A percentile compares a stretch with the other conserved stretches of the same genome.
Conservation (phyloP, 257 asterid species). For the Lycium barbarum region DNA sequence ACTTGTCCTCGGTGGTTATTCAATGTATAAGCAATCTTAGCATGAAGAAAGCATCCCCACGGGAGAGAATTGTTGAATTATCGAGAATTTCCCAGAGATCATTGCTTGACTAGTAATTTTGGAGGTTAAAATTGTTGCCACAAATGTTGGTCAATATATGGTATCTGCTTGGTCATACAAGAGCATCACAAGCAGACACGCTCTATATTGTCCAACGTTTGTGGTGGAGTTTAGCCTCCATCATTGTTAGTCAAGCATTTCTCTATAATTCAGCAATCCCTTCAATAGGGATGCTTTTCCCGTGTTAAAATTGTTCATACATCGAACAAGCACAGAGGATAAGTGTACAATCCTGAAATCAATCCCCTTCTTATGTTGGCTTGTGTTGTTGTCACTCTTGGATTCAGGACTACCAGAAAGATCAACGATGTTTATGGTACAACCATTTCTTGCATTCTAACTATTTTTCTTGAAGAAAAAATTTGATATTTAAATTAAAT, state of each 20-base stretch:
- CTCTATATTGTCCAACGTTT: neutral
- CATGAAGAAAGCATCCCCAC: constrained; percentile 62
- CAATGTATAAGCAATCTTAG: constrained; percentile 52
- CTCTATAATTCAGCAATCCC: constrained; percentile 59
- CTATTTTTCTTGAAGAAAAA: no score
- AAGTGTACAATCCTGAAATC: no score
- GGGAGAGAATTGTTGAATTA: constrained; percentile 58
- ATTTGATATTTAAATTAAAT: no score
- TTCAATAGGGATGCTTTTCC: neutral
- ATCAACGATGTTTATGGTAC: no score
- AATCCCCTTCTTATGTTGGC: no score
- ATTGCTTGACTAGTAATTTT: constrained; percentile 62
- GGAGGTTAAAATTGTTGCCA: constrained; percentile 53
- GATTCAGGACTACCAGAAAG: no score
- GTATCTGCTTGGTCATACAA: constrained; percentile 49
- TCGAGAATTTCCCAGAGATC: constrained; percentile 59
- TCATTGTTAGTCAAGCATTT: constrained; percentile 66
- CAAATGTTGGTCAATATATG: constrained; percentile 65
- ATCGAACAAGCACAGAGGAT: no score
- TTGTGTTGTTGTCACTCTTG: no score
- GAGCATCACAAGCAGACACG: constrained; percentile 59
- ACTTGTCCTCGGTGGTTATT: constrained; percentile 40
- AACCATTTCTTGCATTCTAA: no score
- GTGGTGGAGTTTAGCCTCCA: constrained; percentile 37
- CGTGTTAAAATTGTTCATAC: no score